Conservation (phyloP, 202 grass and related monocot species). For the Zizania palustris region DNA sequence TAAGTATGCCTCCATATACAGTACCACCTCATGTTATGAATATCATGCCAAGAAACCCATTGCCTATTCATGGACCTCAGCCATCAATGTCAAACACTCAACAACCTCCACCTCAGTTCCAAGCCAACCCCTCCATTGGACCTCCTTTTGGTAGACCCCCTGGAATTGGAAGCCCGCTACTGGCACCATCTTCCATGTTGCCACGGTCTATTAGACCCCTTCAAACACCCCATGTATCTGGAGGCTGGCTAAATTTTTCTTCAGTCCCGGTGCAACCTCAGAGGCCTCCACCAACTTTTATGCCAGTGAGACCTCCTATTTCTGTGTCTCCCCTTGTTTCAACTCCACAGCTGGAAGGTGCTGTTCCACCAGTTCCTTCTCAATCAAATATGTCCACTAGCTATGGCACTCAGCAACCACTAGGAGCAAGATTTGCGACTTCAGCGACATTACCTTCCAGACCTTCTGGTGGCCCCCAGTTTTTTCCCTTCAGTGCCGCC, state of each 20-base stretch:
- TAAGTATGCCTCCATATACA: constrained; percentile 45
- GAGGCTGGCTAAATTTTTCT: constrained; percentile 59
- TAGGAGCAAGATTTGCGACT: constrained; percentile 48
- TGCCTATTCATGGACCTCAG: constrained; percentile 51
- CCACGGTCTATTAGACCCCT: constrained; percentile 52
- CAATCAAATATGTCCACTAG: constrained; percentile 45
- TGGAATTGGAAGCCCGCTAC: constrained; percentile 36
- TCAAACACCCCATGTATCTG: constrained; percentile 53
- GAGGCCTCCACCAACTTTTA: constrained; percentile 42
- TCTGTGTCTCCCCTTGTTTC: constrained; percentile 44
- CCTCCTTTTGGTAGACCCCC: constrained; percentile 48
- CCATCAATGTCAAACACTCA: constrained; percentile 41
- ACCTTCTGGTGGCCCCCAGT: constrained; percentile 32
- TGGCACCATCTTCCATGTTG: constrained; percentile 12
- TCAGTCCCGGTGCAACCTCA: constrained; percentile 37
- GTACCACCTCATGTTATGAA: constrained; percentile 55
- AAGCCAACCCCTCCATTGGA: constrained; percentile 42
- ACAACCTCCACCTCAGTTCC: constrained; percentile 49
- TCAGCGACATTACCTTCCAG: constrained; percentile 45
- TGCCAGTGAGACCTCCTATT: constrained; percentile 50
- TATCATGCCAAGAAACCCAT: constrained; percentile 49
- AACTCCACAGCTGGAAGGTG: constrained; percentile 34
- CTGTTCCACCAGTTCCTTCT: constrained; percentile 28
- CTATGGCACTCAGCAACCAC: constrained; percentile 36
- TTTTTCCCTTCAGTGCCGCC: constrained; percentile 40